phyloP scores from a whole-genome alignment of 2,329 filamentous ascomycete species.

The Sporothrix brunneoviolacea region DNA sequence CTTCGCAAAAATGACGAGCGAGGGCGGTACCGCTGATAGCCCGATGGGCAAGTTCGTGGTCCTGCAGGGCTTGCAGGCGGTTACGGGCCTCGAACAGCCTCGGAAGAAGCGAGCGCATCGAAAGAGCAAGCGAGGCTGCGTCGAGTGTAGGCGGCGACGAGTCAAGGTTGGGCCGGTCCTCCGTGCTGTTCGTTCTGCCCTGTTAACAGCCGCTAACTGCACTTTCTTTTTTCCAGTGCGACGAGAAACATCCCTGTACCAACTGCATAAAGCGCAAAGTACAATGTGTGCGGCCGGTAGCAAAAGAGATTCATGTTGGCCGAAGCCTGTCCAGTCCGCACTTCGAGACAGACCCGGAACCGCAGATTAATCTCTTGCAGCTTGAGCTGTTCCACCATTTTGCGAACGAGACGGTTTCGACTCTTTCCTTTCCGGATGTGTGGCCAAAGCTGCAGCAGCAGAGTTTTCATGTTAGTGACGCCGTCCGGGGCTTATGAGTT shows the following conservation, averaged over 20 bases:
- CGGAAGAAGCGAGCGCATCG: slow-evolving; percentile 1
- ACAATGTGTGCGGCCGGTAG: too few relatives aligned
- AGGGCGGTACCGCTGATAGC: too few relatives aligned
- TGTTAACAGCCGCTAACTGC: too few relatives aligned
- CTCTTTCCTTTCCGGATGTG: neutral
- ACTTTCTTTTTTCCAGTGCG: too few relatives aligned
- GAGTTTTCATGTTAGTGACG: neutral
- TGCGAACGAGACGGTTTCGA: neutral
- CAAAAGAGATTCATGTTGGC: too few relatives aligned
- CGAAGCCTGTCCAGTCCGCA: slow-evolving; percentile 1
- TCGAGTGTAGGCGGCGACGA: neutral
- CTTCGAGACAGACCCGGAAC: slow-evolving; percentile 1
- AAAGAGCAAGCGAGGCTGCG: slow-evolving; percentile 3
- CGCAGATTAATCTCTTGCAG: slow-evolving; percentile 1
- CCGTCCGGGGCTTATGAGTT: neutral
- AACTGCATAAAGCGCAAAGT: too few relatives aligned
- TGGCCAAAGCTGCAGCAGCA: slow-evolving; percentile 3
- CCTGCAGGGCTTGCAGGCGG: slow-evolving; percentile 1
- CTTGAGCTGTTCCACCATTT: slow-evolving; percentile 3
- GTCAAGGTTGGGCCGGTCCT: neutral
- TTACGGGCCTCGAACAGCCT: neutral
- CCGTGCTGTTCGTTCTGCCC: too few relatives aligned
- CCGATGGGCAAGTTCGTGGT: too few relatives aligned
- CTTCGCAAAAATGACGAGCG: too few relatives aligned
- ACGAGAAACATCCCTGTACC: too few relatives aligned